Conservation (phyloP, 495 filamentous ascomycete genomes). For the Xylaria flabelliformis region DNA sequence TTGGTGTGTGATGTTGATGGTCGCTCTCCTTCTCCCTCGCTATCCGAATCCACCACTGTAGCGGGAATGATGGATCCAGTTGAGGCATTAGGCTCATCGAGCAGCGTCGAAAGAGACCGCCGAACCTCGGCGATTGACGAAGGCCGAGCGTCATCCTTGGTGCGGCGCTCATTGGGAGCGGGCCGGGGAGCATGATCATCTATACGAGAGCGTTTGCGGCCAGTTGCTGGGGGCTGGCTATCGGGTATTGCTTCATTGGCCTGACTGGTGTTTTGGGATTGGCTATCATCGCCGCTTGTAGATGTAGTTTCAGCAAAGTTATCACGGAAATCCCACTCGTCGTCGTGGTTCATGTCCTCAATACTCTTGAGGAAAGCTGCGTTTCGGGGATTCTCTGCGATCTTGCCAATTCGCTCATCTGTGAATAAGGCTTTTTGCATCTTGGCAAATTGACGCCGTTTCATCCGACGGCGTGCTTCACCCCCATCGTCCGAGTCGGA, state of each 20-base stretch:
- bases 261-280: conserved; percentile 31
- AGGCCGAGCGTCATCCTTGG: conserved; percentile 64
- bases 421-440: conserved; percentile 88
- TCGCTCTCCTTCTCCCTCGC: conserved; percentile 48
- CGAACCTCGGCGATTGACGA: conserved; percentile 78
- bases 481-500: conserved; percentile 88
- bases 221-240: conserved; percentile 46
- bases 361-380: conserved; percentile 87
- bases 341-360: conserved; percentile 80
- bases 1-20: conserved; percentile 35
- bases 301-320: conserved; percentile 59
- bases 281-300: conserved; percentile 49
- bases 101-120: conserved; percentile 78
- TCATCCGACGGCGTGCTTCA: conserved; percentile 76
- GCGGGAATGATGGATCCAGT: conserved; percentile 51
- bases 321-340: conserved; percentile 77
- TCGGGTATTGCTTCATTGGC: conserved; percentile 46
- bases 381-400: conserved; percentile 90
- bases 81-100: conserved; percentile 71
- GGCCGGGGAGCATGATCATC: conserved; percentile 63
- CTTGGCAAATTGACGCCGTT: conserved; percentile 85
- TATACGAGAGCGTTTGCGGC: conserved; percentile 37
- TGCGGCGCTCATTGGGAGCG: conserved; percentile 68
- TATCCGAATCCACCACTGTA: conserved; percentile 51
- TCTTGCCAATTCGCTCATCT: conserved; percentile 89